Evolutionary conservation across 345 rosid species (phyloP).

Genomic region (Sisymbrium irio): DNA sequence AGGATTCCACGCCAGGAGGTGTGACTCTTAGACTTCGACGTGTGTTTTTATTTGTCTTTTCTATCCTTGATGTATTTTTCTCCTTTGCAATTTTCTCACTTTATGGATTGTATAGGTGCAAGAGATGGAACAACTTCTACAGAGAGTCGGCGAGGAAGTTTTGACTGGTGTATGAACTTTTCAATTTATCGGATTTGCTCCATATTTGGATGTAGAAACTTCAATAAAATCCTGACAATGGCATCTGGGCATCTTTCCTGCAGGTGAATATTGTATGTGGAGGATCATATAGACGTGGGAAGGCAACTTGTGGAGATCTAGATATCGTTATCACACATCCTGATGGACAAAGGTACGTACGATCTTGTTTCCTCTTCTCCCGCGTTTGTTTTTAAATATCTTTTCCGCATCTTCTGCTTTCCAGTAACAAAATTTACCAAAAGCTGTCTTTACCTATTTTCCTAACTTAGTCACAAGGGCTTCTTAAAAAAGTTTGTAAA

Average conservation of each 20-base stretch:
- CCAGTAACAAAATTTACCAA: neutral
- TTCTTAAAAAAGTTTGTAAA: slow-evolving; percentile 69
- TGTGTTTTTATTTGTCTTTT: neutral
- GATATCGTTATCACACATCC: slow-evolving; percentile 85
- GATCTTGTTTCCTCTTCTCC: neutral
- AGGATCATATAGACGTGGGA: slow-evolving; percentile 98
- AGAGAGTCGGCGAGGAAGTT: slow-evolving; percentile 64
- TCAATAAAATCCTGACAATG: neutral
- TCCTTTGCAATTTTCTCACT: neutral
- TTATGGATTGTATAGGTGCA: slow-evolving; percentile 54
- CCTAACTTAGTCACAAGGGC: slow-evolving; percentile 70
- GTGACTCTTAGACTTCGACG: slow-evolving; percentile 21
- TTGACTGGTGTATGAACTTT: slow-evolving; percentile 69
- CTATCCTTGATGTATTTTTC: neutral
- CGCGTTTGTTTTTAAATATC: neutral
- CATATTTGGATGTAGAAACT: neutral
- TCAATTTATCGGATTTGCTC: neutral
- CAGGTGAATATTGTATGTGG: slow-evolving; percentile 80
- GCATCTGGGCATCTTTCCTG: slow-evolving; percentile 20
- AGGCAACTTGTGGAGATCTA: slow-evolving; percentile 89
- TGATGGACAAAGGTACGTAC: slow-evolving; percentile 72
- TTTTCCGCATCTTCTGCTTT: slow-evolving; percentile 7
- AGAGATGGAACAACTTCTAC: slow-evolving; percentile 79
- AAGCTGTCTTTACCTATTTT: slow-evolving; percentile 11
- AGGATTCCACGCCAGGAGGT: slow-evolving; percentile 95